Evolutionary conservation across 2,329 filamentous ascomycete species (phyloP), one percentile per base, ranked within the genome.

Genomic region (Coleophoma cylindrospora): DNA sequence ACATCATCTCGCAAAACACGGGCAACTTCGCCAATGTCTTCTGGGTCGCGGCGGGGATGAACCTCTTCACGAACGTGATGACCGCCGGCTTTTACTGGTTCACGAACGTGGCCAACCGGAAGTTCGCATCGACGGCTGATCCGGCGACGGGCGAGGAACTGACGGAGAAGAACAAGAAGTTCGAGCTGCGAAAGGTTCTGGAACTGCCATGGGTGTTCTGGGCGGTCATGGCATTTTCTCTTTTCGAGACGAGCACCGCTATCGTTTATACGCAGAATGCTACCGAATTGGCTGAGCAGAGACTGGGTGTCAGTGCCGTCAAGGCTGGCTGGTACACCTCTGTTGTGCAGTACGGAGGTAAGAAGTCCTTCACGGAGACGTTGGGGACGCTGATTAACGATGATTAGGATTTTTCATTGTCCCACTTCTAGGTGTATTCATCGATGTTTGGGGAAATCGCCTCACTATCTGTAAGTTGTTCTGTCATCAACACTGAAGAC

Each of bases 41-140:
- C 58, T 84, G 81, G 81, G 75, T 75, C 10, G 72, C 76, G 0
- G 79, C 84, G 0, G 79, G 81, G 57, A 83, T 84, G 76, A 83
- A 84, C 51, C 50, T 84, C 2, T 84, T 84, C 54, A 83, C 80
- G 9, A 84, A 84, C 48, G 59, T 74, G 0, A 70, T 73, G 1
- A 82, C 79, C 0, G 47, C 72, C 0, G 63, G 69, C 10, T 84
- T 83, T 61, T 82, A 73, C 66, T 71, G 73, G 56, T 83, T 84
- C 58, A 80, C 73, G 0, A 68, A 69, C 10, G 76, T 74, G 62
- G 74, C 72, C 37, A 70, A 75, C 33, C 68, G 68, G 21, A 69
- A 68, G 21, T 84, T 75, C 47, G 58, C 63, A 1, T 72, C 72
- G 3, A 71, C 70, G 2, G 61, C 66, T 0, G 81, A 84, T 48